A percentile compares a stretch with the other conserved stretches of the same genome.
Conservation (phyloP, 768 basidiomycete genomes). For the Favolaschia claudopus region DNA sequence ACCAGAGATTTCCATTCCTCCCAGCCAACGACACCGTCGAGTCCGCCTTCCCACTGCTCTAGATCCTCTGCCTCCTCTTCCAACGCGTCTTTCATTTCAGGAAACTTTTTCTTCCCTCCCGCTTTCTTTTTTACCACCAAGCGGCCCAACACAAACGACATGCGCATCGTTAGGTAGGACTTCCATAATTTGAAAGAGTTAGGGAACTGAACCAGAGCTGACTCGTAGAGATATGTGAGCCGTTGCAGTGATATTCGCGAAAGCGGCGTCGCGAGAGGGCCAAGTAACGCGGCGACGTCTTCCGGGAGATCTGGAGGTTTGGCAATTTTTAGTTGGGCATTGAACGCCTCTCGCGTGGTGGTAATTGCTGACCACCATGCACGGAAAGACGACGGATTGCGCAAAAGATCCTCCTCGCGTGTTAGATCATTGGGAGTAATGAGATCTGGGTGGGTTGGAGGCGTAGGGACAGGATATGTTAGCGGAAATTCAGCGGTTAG, state of each 20-base stretch:
- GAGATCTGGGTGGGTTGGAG: conserved; percentile 78
- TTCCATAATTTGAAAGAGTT: conserved; percentile 96
- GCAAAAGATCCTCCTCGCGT: conserved; percentile 92
- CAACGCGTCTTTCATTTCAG: conserved; percentile 88
- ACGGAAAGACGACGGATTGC: conserved; percentile 90
- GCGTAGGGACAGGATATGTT: conserved; percentile 84
- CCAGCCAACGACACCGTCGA: conserved; percentile 93
- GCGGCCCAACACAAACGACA: conserved; percentile 86
- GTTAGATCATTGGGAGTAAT: conserved; percentile 78
- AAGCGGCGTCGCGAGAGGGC: conserved; percentile 77
- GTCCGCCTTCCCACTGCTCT: conserved; percentile 85
- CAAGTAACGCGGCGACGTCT: conserved; percentile 68
- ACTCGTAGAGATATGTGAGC: conserved; percentile 92
- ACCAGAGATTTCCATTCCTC: conserved; percentile 94
- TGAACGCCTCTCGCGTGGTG: conserved; percentile 72
- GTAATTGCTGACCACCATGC: conserved; percentile 93
- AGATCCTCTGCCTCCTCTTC: conserved; percentile 84
- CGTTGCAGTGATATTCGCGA: conserved; percentile 83
- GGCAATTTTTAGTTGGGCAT: conserved; percentile 64
- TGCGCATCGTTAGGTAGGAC: conserved; percentile 84
- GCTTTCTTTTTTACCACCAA: conserved; percentile 74
- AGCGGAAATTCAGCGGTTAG: conserved; percentile 77
- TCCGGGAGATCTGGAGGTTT: conserved; percentile 53
- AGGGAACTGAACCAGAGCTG: conserved; percentile 87
- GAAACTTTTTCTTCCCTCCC: conserved; percentile 91